Evolutionary conservation across 306 rosid genomes (phyloP).

Genomic region (Argentina anserina): DNA sequence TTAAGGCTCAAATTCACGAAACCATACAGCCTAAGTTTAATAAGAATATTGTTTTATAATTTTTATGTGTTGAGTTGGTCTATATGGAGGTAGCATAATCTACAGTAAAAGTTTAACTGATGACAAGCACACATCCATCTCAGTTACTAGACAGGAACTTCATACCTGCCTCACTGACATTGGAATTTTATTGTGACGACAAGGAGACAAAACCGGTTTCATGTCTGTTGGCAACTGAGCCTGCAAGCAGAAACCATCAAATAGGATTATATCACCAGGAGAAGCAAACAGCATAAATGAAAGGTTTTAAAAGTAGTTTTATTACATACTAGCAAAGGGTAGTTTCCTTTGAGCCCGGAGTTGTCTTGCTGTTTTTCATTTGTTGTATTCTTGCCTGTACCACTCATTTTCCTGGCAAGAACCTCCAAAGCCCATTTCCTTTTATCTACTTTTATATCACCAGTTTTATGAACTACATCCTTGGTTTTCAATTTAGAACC

Average conservation of each 20-base stretch:
- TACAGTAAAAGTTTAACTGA: neutral
- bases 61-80: neutral
- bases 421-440: conserved; percentile 93
- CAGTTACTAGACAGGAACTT: neutral
- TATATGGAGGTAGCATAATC: neutral
- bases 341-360: conserved; percentile 62
- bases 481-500: conserved; percentile 39
- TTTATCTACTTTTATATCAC: conserved; percentile 57
- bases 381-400: conserved; percentile 37
- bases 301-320: conserved; percentile 12
- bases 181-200: conserved; percentile 77
- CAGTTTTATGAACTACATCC: conserved; percentile 43
- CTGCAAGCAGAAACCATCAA: conserved; percentile 53
- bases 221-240: conserved; percentile 83
- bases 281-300: conserved; percentile 26
- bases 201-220: conserved; percentile 75
- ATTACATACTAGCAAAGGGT: conserved; percentile 81
- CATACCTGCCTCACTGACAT: conserved; percentile 89
- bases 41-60: neutral
- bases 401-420: conserved; percentile 80
- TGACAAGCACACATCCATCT: neutral
- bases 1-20: neutral
- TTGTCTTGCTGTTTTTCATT: conserved; percentile 52
- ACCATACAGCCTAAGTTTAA: neutral
- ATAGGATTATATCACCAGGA: conserved; percentile 21